These are phyloP conservation scores for Dioszegia hungarica DNA, from an alignment of 768 basidiomycete species.

Conservation along the genomic window DNA sequence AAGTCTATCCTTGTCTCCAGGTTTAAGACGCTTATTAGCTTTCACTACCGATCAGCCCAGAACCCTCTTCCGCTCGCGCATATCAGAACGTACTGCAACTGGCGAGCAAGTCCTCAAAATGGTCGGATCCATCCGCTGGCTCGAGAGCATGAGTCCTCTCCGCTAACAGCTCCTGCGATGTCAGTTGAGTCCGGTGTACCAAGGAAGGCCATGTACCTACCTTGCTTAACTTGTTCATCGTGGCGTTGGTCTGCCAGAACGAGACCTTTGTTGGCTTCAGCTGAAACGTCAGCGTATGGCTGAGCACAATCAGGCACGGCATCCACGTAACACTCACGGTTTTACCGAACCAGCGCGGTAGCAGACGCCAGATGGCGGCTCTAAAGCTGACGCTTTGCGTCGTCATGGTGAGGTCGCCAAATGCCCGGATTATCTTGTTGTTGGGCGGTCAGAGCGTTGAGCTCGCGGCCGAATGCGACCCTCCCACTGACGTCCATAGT, in stretches of 20 bases:
- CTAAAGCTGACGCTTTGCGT: constrained; percentile 15
- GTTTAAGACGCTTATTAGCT: constrained; percentile 60
- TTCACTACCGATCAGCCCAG: too few relatives aligned
- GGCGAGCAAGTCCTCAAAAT: too few relatives aligned
- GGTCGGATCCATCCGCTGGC: constrained; percentile 54
- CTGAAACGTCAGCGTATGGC: not conserved
- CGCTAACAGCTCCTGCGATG: constrained; percentile 52
- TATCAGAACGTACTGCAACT: too few relatives aligned
- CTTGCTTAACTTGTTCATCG: not conserved
- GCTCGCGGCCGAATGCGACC: constrained; percentile 69
- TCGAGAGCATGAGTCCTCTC: constrained; percentile 53
- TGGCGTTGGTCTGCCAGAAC: not conserved
- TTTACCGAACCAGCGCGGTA: constrained; percentile 30
- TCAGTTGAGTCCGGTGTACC: too few relatives aligned
- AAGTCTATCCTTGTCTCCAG: constrained; percentile 57
- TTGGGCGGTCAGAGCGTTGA: constrained; percentile 81
- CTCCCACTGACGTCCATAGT: constrained; percentile 74
- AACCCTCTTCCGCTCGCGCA: too few relatives aligned
- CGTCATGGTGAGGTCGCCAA: constrained; percentile 44
- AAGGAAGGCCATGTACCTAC: too few relatives aligned
- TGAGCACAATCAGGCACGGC: too few relatives aligned
- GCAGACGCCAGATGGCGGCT: constrained; percentile 48
- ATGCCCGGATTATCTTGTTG: constrained; percentile 75
- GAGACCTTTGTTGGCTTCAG: not conserved
- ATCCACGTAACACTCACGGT: too few relatives aligned